Conservation (phyloP, 108 stramenopile species). For the Pseudonitzschia multiseries region DNA sequence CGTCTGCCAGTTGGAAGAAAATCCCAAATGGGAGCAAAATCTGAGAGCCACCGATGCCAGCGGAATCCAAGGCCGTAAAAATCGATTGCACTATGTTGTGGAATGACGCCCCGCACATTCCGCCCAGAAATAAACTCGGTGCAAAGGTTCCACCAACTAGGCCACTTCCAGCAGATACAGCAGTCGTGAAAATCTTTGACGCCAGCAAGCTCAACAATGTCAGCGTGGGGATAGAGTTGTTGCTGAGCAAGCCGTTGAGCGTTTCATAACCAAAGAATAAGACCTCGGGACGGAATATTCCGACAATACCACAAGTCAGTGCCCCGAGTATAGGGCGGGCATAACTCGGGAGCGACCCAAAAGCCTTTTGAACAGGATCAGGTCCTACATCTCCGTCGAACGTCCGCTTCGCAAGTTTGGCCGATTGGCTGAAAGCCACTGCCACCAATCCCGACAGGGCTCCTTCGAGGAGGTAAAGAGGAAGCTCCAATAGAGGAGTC, state of each 20-base stretch:
- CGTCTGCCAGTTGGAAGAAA: conserved; percentile 41
- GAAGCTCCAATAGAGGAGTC: conserved; percentile 84
- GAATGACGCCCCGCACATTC: conserved; percentile 86
- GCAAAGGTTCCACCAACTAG: conserved; percentile 94
- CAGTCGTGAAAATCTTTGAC: conserved; percentile 76
- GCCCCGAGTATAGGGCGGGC: conserved; percentile 76
- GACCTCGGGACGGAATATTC: conserved; percentile 80
- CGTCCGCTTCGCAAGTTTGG: conserved; percentile 49
- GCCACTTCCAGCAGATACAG: conserved; percentile 80
- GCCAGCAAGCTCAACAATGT: conserved; percentile 54
- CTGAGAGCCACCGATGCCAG: not conserved
- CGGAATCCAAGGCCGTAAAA: conserved; percentile 16
- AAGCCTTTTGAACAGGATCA: conserved; percentile 37
- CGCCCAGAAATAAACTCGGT: conserved; percentile 89
- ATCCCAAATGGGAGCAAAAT: not conserved
- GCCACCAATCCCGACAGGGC: conserved; percentile 69
- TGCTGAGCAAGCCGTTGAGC: conserved; percentile 78
- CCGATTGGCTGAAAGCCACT: conserved; percentile 59
- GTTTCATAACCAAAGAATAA: conserved; percentile 95
- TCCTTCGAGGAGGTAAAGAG: conserved; percentile 84
- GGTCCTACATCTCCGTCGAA: conserved; percentile 68
- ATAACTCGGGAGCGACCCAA: conserved; percentile 46
- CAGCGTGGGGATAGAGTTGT: conserved; percentile 44
- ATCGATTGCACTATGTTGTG: conserved; percentile 16
- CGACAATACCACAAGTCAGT: conserved; percentile 71